phyloP scores from a whole-genome alignment of 176 grass and related monocot species.

The Sorghum bicolor region DNA sequence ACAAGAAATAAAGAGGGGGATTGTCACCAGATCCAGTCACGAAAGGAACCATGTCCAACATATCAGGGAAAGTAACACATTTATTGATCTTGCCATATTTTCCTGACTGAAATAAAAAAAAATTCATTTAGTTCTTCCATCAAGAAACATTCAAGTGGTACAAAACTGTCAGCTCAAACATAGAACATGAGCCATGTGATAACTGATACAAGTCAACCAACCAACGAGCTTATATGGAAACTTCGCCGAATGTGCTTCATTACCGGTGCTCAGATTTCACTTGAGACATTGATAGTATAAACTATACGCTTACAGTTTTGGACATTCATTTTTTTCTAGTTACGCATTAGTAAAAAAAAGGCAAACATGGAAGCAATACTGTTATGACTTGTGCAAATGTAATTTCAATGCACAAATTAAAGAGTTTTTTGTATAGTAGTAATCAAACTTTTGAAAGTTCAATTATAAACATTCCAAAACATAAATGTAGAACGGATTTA shows the following conservation, averaged over 20 bases:
- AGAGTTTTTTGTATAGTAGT: not conserved
- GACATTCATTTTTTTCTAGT: not conserved
- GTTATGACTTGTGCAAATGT: not conserved
- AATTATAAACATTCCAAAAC: not conserved
- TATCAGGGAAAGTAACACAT: constrained; percentile 95
- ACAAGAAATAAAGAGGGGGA: constrained; percentile 92
- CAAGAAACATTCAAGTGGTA: not conserved
- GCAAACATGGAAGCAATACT: not conserved
- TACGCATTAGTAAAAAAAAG: not conserved
- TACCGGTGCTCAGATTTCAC: not conserved
- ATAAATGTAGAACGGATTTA: not conserved
- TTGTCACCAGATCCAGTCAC: constrained; percentile 83
- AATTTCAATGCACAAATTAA: not conserved
- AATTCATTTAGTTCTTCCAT: constrained; percentile 15
- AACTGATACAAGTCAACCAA: constrained; percentile 7
- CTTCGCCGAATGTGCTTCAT: not conserved
- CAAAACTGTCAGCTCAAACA: not conserved
- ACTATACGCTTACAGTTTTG: not conserved
- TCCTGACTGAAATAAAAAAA: constrained; percentile 67
- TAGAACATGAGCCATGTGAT: not conserved
- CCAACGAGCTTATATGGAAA: not conserved
- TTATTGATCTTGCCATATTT: constrained; percentile 99
- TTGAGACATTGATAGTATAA: not conserved
- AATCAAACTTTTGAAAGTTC: not conserved
- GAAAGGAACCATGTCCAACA: constrained; percentile 99